Percentiles rank a stretch among this genome's conserved stretches.
Conservation (phyloP, 2,329 filamentous ascomycete genomes). For the Trichoderma brevicompactum region DNA sequence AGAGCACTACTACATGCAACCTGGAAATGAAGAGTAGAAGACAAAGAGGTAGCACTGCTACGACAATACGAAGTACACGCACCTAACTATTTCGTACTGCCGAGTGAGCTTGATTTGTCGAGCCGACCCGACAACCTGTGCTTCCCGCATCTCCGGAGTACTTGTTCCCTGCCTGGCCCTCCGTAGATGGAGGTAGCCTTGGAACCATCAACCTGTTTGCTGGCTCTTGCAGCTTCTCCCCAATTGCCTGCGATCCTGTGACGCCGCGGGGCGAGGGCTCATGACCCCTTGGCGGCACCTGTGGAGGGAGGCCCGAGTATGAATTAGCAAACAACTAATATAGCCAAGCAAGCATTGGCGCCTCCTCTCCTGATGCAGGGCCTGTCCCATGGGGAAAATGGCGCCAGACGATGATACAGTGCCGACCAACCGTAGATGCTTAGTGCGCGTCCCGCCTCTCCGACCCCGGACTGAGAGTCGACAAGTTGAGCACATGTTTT, state of each 20-base stretch:
- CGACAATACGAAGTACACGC: too few relatives aligned
- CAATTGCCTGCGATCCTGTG: slow-evolving; percentile 1
- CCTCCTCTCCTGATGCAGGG: not conserved
- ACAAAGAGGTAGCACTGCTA: not conserved
- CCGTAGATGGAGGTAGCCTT: too few relatives aligned
- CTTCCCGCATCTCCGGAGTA: not conserved
- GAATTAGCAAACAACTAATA: slow-evolving; percentile 6
- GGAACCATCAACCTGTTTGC: not conserved
- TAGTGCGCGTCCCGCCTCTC: slow-evolving; percentile 14
- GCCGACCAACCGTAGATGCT: slow-evolving; percentile 21
- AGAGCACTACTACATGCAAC: not conserved
- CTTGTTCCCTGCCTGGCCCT: not conserved
- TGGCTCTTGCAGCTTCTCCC: too few relatives aligned
- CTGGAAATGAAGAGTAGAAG: too few relatives aligned
- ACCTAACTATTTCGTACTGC: not conserved
- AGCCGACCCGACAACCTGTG: slow-evolving; percentile 6
- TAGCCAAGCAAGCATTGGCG: slow-evolving; percentile 2
- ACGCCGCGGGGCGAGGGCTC: not conserved
- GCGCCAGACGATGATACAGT: slow-evolving; percentile 10
- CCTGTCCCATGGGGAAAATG: slow-evolving; percentile 18
- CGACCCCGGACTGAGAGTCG: slow-evolving; percentile 8
- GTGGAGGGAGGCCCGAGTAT: slow-evolving; percentile 13
- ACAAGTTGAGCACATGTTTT: too few relatives aligned
- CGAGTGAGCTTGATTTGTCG: slow-evolving; percentile 2
- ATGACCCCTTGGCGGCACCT: slow-evolving; percentile 2